These are phyloP conservation scores for Nemophila menziesii DNA, from an alignment of 257 asterid genomes.

Conservation along the genomic window DNA sequence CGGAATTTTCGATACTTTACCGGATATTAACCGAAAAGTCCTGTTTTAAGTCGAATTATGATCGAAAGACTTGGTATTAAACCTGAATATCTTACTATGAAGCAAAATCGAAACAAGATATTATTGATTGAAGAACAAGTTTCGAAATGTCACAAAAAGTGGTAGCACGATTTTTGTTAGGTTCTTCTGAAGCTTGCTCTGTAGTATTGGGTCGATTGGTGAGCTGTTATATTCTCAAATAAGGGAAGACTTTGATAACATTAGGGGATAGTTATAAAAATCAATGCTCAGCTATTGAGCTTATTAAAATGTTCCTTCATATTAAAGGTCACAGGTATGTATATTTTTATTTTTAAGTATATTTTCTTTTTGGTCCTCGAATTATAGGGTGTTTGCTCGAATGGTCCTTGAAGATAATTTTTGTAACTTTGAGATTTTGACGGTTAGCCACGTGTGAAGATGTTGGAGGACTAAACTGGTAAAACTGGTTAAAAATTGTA, in stretches of 20 bases:
- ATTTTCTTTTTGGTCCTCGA: too few relatives aligned
- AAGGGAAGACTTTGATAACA: conserved; percentile 66
- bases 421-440: too few relatives aligned
- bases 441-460: too few relatives aligned
- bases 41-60: conserved; percentile 68
- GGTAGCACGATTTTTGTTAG: conserved; percentile 54
- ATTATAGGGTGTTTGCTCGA: too few relatives aligned
- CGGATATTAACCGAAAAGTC: conserved; percentile 58
- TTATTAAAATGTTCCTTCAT: conserved; percentile 87
- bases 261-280: conserved; percentile 78
- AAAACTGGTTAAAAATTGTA: too few relatives aligned
- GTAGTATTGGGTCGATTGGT: conserved; percentile 64
- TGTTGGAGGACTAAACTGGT: too few relatives aligned
- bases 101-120: conserved; percentile 49
- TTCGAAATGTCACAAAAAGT: conserved; percentile 57
- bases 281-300: conserved; percentile 81
- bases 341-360: too few relatives aligned
- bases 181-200: conserved; percentile 64
- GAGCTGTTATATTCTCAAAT: conserved; percentile 63
- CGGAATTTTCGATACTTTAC: conserved; percentile 83
- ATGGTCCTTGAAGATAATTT: too few relatives aligned
- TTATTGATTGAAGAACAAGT: conserved; percentile 73
- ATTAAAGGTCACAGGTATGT: conserved; percentile 71
- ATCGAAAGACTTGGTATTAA: conserved; percentile 95
- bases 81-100: conserved; percentile 80